Evolutionary conservation across 495 filamentous ascomycete genomes (phyloP).

Genomic region (Tetracladium marchalianum): DNA sequence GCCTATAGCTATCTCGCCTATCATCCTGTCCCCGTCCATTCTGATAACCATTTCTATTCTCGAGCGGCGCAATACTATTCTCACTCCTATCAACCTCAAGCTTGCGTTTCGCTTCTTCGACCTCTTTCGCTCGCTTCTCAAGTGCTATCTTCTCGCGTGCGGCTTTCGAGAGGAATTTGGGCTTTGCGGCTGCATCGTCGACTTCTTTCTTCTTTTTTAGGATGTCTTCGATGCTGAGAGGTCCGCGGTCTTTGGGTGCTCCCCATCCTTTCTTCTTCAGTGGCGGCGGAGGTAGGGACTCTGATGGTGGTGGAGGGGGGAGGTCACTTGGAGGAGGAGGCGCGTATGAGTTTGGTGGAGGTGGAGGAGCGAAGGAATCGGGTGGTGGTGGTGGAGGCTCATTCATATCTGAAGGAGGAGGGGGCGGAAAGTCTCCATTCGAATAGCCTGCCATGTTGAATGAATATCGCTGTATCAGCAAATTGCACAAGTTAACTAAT

Average conservation of each 20-base stretch:
- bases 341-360: conserved; percentile 26
- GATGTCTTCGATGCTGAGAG: conserved; percentile 69
- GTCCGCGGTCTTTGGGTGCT: conserved; percentile 30
- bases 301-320: conserved; percentile 42
- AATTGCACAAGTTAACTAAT: not conserved
- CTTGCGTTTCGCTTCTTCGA: conserved; percentile 55
- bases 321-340: conserved; percentile 51
- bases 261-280: conserved; percentile 51
- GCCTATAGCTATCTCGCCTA: conserved; percentile 7
- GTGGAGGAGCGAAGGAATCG: conserved; percentile 31
- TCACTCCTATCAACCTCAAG: conserved; percentile 35
- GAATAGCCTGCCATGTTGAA: conserved; percentile 7
- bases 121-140: conserved; percentile 78
- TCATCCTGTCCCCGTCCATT: conserved; percentile 12
- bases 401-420: conserved; percentile 8
- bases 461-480: not conserved
- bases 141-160: conserved; percentile 78
- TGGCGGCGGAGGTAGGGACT: conserved; percentile 27
- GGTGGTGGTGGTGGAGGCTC: conserved; percentile 48
- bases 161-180: conserved; percentile 86
- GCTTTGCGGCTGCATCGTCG: conserved; percentile 70
- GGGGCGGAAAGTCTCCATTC: conserved; percentile 11
- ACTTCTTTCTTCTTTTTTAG: conserved; percentile 69
- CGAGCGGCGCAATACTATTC: conserved; percentile 5
- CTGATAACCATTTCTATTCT: conserved; percentile 10